Base-by-base conservation (phyloP, 2,329 filamentous ascomycete species). In the Colletotrichum noveboracense region DNA sequence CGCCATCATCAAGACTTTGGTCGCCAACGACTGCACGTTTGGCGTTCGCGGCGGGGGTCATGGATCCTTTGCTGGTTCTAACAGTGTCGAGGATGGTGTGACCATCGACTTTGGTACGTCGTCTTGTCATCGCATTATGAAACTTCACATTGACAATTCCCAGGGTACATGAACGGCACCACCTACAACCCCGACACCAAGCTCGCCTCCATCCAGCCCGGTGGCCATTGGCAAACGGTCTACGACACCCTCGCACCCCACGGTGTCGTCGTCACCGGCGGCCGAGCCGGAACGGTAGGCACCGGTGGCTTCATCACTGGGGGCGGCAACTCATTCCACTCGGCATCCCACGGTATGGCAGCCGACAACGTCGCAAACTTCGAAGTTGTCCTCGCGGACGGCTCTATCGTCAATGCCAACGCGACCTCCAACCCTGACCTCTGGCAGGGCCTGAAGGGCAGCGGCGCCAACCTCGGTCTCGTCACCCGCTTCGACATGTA, bases 321-420 rank as follows among this genome's bases (percentile, higher is more conserved):
- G 1, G 85, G 85, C 28, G 84, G 85, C 26, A 83, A 83, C 70
- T 84, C 83, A 3, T 86, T 83, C 71, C 81, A 85, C 65, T 82
- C 80, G 6, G 83, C 78, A 5, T 81, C 80, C 2, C 80, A 85
- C 30, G 89, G 89, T 3, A 87, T 86, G 79, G 86, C 84, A 7
- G 88, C 86, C 69, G 88, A 90, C 77, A 86, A 84, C 13, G 84
- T 89, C 7, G 77, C 79, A 28, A 84, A 83, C 34, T 89, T 83
- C 70, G 82, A 90, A 77, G 83, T 91, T 6, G 88, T 91, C 1
- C 82, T 89, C 1, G 84, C 86, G 0, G 80, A 84, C 69, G 87
- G 88, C 9, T 71, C 78, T 3, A 83, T 89, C 38, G 80, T 88
- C 34, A 83, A 87, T 6, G 88, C 85, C 21, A 88, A 85, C 36